These are phyloP conservation scores for Saccharum hybrid DNA, from an alignment of 202 grass and related monocot species.

Conservation along the genomic window DNA sequence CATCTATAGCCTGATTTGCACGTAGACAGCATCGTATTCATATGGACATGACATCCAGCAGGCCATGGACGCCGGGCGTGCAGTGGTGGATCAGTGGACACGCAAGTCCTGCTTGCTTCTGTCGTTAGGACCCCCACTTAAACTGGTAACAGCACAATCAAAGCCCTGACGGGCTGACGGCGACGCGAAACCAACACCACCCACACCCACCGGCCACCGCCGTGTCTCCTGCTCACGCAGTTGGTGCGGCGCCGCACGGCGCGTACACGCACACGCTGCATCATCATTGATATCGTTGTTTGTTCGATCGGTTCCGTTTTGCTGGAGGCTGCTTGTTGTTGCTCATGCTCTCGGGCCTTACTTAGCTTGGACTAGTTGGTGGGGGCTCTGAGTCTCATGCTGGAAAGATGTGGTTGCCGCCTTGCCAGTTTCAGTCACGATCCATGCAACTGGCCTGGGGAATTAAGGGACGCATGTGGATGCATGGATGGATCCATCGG, in stretches of 20 bases:
- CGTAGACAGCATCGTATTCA: too few species aligned
- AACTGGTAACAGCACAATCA: not conserved
- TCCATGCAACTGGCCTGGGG: not conserved
- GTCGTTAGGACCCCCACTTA: not conserved
- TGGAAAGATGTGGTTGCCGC: not conserved
- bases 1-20: too few species aligned
- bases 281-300: too few species aligned
- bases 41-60: too few species aligned
- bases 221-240: not conserved
- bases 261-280: not conserved
- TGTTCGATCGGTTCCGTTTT: too few species aligned
- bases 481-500: not conserved
- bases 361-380: not conserved
- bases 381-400: too few species aligned
- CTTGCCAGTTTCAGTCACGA: not conserved
- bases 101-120: too few species aligned
- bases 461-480: not conserved
- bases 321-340: not conserved
- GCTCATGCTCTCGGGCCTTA: not conserved
- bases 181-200: slow-evolving; percentile 11
- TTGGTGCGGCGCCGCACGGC: not conserved
- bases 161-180: not conserved
- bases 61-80: too few species aligned
- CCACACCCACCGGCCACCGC: not conserved
- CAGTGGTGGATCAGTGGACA: too few species aligned